phyloP scores from a whole-genome alignment of 2,329 filamentous ascomycete species.

The Moelleriella libera region DNA sequence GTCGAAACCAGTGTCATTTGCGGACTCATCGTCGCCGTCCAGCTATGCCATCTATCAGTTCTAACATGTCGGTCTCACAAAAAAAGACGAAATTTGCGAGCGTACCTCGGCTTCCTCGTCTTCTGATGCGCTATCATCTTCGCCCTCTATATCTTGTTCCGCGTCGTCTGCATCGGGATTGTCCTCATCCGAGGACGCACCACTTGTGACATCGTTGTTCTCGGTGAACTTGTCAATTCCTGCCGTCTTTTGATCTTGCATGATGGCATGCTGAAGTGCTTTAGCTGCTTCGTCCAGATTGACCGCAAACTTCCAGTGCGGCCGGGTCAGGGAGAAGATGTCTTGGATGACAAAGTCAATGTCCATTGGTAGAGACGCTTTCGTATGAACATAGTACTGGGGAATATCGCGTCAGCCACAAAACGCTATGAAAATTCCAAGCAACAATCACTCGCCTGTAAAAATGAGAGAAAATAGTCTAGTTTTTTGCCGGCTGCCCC shows the following conservation, averaged over 20 bases:
- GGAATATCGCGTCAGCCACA: background rate
- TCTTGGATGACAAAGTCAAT: constrained; percentile 95
- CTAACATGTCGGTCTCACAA: background rate
- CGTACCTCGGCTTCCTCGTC: constrained; percentile 47
- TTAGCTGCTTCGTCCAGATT: constrained; percentile 72
- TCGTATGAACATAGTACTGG: constrained; percentile 84
- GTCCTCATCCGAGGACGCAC: constrained; percentile 63
- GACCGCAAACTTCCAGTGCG: constrained; percentile 80
- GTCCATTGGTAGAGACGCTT: constrained; percentile 85
- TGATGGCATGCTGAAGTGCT: constrained; percentile 75
- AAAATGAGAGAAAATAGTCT: constrained; percentile 92
- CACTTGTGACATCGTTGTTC: constrained; percentile 58
- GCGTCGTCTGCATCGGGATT: constrained; percentile 53
- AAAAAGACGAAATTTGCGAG: background rate
- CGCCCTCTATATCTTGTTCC: constrained; percentile 44
- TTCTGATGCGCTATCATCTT: constrained; percentile 43
- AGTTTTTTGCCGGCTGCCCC: constrained; percentile 92
- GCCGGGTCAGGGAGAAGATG: constrained; percentile 69
- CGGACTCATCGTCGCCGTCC: constrained; percentile 34
- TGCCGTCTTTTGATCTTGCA: constrained; percentile 73
- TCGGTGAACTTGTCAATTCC: constrained; percentile 57
- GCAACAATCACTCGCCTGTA: constrained; percentile 44
- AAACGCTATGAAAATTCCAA: background rate
- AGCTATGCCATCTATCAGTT: constrained; percentile 12
- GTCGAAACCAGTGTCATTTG: constrained; percentile 50